Evolutionary conservation across 139 green algal species (phyloP).

Genomic region (Chlorella sp.): DNA sequence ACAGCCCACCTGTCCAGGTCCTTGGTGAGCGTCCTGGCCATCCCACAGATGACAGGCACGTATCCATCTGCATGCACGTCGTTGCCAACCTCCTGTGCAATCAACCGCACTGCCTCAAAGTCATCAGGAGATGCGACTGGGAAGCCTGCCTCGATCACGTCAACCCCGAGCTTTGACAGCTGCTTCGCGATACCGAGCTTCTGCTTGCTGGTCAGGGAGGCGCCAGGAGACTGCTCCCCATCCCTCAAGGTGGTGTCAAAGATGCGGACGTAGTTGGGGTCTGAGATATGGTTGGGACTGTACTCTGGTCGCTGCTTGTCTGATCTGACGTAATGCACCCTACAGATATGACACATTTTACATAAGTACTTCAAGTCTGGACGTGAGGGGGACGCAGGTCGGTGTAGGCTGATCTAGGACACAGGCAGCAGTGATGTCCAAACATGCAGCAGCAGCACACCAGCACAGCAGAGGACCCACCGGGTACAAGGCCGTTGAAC

Average conservation of each 20-base stretch:
- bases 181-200: constrained; percentile 96
- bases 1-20: constrained; percentile 72
- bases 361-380: no score
- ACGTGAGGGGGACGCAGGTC: no score
- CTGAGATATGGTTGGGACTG: constrained; percentile 73
- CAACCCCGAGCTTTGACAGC: constrained; percentile 91
- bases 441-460: no score
- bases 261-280: constrained; percentile 93
- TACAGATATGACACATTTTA: no score
- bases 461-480: no score
- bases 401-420: no score
- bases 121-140: constrained; percentile 93
- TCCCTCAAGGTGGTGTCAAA: constrained; percentile 99
- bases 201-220: constrained; percentile 91
- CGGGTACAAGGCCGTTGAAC: no score
- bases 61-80: constrained; percentile 81
- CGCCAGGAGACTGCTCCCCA: constrained; percentile 93
- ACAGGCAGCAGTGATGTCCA: no score
- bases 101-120: constrained; percentile 88
- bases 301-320: constrained; percentile 40
- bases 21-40: constrained; percentile 80
- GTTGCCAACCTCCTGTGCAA: constrained; percentile 86
- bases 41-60: constrained; percentile 96
- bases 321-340: no score
- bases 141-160: constrained; percentile 99